Percentiles rank a stretch among this genome's conserved stretches.
These are phyloP conservation scores for Ustilago bromivora DNA, from an alignment of 1,284 basidiomycete species.

Conservation along the genomic window DNA sequence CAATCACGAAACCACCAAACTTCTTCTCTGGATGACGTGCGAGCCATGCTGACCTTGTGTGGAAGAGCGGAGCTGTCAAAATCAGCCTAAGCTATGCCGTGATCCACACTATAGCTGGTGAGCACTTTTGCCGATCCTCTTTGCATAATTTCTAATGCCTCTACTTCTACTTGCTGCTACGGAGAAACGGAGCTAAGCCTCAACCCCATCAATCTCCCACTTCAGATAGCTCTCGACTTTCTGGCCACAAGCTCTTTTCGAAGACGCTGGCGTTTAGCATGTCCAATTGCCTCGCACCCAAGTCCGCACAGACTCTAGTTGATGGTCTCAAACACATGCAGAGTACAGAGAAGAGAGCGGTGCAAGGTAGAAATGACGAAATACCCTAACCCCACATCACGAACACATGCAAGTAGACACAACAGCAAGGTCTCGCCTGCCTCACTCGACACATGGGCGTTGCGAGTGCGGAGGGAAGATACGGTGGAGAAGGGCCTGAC, in stretches of 20 bases:
- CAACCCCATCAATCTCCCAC: not conserved
- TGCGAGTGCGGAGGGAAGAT: too few species aligned
- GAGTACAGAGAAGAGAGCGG: not conserved
- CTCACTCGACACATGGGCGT: too few species aligned
- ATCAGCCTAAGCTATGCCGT: slow-evolving; percentile 12
- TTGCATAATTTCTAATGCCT: not conserved
- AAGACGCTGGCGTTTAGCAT: too few species aligned
- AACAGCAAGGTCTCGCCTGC: too few species aligned
- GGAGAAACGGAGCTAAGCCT: slow-evolving; percentile 29
- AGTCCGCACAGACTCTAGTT: too few species aligned
- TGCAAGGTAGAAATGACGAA: slow-evolving; percentile 2
- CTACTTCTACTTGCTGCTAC: not conserved
- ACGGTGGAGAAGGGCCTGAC: too few species aligned
- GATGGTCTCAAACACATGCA: too few species aligned
- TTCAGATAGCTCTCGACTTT: too few species aligned
- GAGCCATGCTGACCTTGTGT: not conserved
- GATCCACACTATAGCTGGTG: slow-evolving; percentile 7
- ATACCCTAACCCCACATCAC: slow-evolving; percentile 3
- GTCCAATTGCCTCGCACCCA: too few species aligned
- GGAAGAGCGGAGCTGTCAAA: slow-evolving; percentile 6
- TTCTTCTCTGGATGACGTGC: not conserved
- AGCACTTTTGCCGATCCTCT: not conserved
- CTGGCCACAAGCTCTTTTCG: too few species aligned
- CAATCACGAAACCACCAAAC: not conserved
- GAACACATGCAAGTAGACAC: not conserved